Conservation (phyloP, 768 basidiomycete genomes). For the Paxillus involutus region DNA sequence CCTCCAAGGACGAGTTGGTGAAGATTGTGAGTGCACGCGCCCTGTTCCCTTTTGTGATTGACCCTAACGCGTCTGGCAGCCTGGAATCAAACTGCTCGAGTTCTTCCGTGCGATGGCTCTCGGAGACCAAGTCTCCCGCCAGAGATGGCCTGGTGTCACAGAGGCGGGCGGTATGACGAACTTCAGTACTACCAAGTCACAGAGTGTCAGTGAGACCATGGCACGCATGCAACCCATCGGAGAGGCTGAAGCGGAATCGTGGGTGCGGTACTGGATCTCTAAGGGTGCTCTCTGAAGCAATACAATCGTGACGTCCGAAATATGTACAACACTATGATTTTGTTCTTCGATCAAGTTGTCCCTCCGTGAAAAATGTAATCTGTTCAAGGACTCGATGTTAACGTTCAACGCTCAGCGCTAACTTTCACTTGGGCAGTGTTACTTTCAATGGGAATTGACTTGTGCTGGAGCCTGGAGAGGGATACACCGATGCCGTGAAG, state of each 20-base stretch:
- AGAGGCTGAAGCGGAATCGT: constrained; percentile 19
- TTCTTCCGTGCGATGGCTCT: constrained; percentile 29
- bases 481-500: too few relatives aligned
- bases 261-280: constrained; percentile 26
- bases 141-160: background rate
- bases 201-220: constrained; percentile 20
- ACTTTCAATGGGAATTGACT: too few relatives aligned
- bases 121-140: constrained; percentile 13
- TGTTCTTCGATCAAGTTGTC: too few relatives aligned
- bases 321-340: background rate
- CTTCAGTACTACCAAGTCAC: constrained; percentile 16
- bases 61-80: constrained; percentile 12
- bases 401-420: too few relatives aligned
- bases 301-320: constrained; percentile 1
- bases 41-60: too few relatives aligned
- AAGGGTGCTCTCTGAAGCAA: constrained; percentile 17
- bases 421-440: too few relatives aligned
- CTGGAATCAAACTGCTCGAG: constrained; percentile 32
- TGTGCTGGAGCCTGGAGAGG: too few relatives aligned
- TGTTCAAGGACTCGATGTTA: too few relatives aligned
- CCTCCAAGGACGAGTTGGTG: constrained; percentile 26
- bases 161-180: constrained; percentile 23
- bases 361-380: too few relatives aligned
- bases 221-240: constrained; percentile 25
- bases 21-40: constrained; percentile 29